Percentiles rank a stretch among this genome's conserved stretches.
Conservation (phyloP, 441 rosid species). For the Gossypium laxum region DNA sequence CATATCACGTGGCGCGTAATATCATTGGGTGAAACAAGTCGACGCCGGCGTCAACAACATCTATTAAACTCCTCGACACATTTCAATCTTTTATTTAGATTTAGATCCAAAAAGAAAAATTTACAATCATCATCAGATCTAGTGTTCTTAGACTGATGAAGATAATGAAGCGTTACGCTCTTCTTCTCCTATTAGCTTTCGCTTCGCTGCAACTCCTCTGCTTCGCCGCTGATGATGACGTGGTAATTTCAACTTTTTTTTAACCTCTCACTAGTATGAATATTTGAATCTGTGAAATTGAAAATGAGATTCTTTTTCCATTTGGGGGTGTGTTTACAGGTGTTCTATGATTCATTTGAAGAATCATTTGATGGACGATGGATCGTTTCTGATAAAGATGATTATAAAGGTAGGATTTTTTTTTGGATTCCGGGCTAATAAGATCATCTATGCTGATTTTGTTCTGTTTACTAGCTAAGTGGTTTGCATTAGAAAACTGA, state of each 20-base stretch:
- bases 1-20: slow-evolving; percentile 28
- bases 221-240: slow-evolving; percentile 39
- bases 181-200: slow-evolving; percentile 34
- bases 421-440: not conserved
- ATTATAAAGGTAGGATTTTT: slow-evolving; percentile 44
- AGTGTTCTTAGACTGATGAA: slow-evolving; percentile 20
- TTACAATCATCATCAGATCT: not conserved
- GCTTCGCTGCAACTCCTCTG: slow-evolving; percentile 38
- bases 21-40: slow-evolving; percentile 47
- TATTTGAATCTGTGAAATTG: not conserved
- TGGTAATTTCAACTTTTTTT: slow-evolving; percentile 23
- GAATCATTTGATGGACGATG: slow-evolving; percentile 75
- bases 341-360: slow-evolving; percentile 71
- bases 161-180: slow-evolving; percentile 37
- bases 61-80: slow-evolving; percentile 14
- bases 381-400: slow-evolving; percentile 63
- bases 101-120: not conserved
- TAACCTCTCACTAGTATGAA: not conserved
- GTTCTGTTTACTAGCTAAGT: not conserved
- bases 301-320: not conserved
- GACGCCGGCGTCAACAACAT: slow-evolving; percentile 18
- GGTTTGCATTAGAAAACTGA: not conserved
- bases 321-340: slow-evolving; percentile 28
- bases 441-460: not conserved
- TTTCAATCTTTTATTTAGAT: not conserved